Evolutionary conservation across 495 filamentous ascomycete genomes (phyloP), one percentile per base, ranked within the genome.

Genomic region (Penicillium cinerascens): DNA sequence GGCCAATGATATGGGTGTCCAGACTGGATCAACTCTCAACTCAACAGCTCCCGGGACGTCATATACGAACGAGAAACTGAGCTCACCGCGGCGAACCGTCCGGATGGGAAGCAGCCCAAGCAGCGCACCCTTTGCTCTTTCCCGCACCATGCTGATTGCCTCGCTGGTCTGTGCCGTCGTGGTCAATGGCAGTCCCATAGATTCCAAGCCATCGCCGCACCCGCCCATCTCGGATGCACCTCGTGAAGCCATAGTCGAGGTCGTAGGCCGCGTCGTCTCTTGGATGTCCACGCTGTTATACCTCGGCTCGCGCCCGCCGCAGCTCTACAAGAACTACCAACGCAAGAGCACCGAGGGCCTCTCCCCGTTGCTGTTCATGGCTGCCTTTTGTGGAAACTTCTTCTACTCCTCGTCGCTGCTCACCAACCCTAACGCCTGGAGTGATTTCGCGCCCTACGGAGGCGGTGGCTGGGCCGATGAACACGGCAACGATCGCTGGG

Each of bases 321-420:
- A 89, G 57, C 78, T 89, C 26, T 78, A 82, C 68, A 83, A 87
- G 55, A 89, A 89, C 68, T 78, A 81, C 54, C 51, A 66, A 48
- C 83, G 86, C 48, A 81, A 79, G 59, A 87, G 83, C 49, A 89
- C 87, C 7, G 70, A 85, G 18, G 86, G 86, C 15, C 80, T 89
- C n/a, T 84, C 81, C 0, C 82, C 85, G 2, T 59, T 79, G 2
- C 79, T 89, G 37, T 89, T 89, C 68, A 70, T 82, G 42, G 86
- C 86, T 10, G 86, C 86, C 13, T 89, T 89, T 61, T 78, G 76
- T 56, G 86, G 86, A 15, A 89, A 89, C 62, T 60, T 87, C 42
- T 88, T 88, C 73, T 89, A 89, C 70, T 85, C 83, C 11, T 54
- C 74, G 33, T 87, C 85, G 10, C 66, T 89, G 7, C 61, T 86